Base-by-base conservation (phyloP, 2,329 filamentous ascomycete species). In the Claviceps sp. region DNA sequence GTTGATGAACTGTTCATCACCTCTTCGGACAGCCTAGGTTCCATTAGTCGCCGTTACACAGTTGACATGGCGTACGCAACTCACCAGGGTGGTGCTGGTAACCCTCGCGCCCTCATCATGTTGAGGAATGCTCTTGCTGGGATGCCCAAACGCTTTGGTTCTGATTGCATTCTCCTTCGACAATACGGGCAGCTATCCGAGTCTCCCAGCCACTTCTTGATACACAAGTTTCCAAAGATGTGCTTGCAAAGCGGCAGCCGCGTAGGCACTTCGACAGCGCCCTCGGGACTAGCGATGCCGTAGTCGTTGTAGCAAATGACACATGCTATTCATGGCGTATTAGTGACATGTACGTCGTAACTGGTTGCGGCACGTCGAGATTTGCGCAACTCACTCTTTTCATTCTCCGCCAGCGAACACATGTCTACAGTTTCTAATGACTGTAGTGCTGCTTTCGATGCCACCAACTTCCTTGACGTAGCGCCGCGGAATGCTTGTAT, bases 271-370 rank as follows among this genome's bases (percentile, higher is more conserved):
- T 84, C 80, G 45, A 68, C 71, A 20, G 77, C 64, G 1, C 79
- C 79, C 55, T 83, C 80, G 0, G 79, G 78, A 29, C 74, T 79
- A 52, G 67, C 62, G 14, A 73, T 67, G 37, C 77, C 78, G 57
- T 76, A 82, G 8, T 81, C 77, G 55, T 81, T 82, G 59, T 83
- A 83, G 64, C 80, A 83, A 53, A 83, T 83, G 20, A 78, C 72
- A 59, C 80, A 83, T 14, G 65, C 79, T 83, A 56, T 1, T 43
- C 1, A 34, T 34, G 29, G 29, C 29, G 29, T 34, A 4, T 34
- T 4, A 44, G 38, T 45, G 8, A 17, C 5, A 34, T 17, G 29
- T 51, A 7, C 46, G 23, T 54, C 29, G 20, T 16, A 5, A 7
- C 7, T 26, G 26, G 3, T 6, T 44, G 17, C 17, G 13, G 5